Evolutionary conservation across 768 basidiomycete species (phyloP).

Genomic region (Lactarius quietus): DNA sequence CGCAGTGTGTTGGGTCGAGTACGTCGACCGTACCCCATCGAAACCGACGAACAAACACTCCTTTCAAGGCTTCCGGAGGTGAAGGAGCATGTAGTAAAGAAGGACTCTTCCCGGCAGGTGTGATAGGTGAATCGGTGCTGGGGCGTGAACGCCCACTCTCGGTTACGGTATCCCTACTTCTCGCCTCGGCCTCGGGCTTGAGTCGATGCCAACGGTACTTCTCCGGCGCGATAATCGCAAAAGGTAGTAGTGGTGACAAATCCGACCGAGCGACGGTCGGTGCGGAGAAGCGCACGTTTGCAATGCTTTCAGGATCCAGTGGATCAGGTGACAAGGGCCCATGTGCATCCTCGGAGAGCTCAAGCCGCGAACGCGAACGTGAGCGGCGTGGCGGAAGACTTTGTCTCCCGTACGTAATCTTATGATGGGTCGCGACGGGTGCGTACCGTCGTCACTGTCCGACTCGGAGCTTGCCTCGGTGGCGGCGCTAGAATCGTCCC

Average conservation of each 20-base stretch:
- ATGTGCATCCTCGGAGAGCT: constrained; percentile 51
- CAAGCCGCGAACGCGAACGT: constrained; percentile 68
- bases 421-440: constrained; percentile 69
- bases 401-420: constrained; percentile 59
- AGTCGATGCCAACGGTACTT: constrained; percentile 40
- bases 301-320: constrained; percentile 63
- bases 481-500: constrained; percentile 26
- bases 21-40: constrained; percentile 90
- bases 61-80: constrained; percentile 65
- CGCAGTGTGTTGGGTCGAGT: constrained; percentile 80
- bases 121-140: constrained; percentile 34
- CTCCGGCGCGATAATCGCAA: constrained; percentile 79
- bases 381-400: constrained; percentile 44
- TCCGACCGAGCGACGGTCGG: constrained; percentile 59
- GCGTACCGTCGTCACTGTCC: constrained; percentile 48
- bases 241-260: constrained; percentile 60
- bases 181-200: constrained; percentile 30
- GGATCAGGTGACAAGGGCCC: constrained; percentile 55
- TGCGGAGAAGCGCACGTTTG: constrained; percentile 75
- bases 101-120: constrained; percentile 27
- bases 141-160: constrained; percentile 42
- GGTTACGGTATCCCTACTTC: constrained; percentile 32
- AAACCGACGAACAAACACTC: constrained; percentile 73
- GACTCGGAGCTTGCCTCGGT: constrained; percentile 37
- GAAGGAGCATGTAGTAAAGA: constrained; percentile 44